phyloP scores from a whole-genome alignment of 305 asterid species.

The Salvia sclarea region DNA sequence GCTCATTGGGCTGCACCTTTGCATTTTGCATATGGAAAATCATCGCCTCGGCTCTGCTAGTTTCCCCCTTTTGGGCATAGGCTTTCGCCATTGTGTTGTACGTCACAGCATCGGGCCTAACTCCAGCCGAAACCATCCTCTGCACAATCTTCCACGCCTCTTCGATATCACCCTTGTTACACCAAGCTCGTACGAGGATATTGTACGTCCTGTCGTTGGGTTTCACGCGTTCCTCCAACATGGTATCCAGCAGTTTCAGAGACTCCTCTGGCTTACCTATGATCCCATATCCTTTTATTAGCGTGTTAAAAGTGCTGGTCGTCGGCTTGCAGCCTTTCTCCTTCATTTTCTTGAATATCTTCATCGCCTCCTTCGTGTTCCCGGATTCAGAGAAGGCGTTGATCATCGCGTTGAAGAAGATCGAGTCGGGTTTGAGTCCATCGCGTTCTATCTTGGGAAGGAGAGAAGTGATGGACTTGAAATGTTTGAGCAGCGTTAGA shows the following conservation, averaged over 20 bases:
- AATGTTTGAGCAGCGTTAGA: slow-evolving; percentile 71
- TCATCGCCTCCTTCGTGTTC: slow-evolving; percentile 80
- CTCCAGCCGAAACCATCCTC: slow-evolving; percentile 62
- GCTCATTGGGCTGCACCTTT: slow-evolving; percentile 64
- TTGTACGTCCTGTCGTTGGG: slow-evolving; percentile 87
- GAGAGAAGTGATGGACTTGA: slow-evolving; percentile 75
- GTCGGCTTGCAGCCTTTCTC: slow-evolving; percentile 84
- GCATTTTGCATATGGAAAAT: slow-evolving; percentile 59
- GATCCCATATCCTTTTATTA: slow-evolving; percentile 84
- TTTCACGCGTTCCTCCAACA: slow-evolving; percentile 58
- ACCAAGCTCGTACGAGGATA: slow-evolving; percentile 86
- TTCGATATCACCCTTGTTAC: slow-evolving; percentile 56
- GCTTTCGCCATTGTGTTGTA: slow-evolving; percentile 83
- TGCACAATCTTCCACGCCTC: slow-evolving; percentile 78
- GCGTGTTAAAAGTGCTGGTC: slow-evolving; percentile 75
- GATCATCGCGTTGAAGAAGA: slow-evolving; percentile 90
- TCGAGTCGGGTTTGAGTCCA: slow-evolving; percentile 83
- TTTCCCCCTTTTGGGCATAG: slow-evolving; percentile 67
- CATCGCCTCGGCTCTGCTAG: slow-evolving; percentile 71
- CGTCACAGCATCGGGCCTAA: slow-evolving; percentile 79
- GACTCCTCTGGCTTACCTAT: slow-evolving; percentile 84
- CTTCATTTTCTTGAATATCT: slow-evolving; percentile 65
- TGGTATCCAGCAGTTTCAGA: slow-evolving; percentile 58
- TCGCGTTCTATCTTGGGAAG: slow-evolving; percentile 64
- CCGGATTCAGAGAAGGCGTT: slow-evolving; percentile 94